Conservation (phyloP, 345 rosid species). For the Stellera chamaejasme region DNA sequence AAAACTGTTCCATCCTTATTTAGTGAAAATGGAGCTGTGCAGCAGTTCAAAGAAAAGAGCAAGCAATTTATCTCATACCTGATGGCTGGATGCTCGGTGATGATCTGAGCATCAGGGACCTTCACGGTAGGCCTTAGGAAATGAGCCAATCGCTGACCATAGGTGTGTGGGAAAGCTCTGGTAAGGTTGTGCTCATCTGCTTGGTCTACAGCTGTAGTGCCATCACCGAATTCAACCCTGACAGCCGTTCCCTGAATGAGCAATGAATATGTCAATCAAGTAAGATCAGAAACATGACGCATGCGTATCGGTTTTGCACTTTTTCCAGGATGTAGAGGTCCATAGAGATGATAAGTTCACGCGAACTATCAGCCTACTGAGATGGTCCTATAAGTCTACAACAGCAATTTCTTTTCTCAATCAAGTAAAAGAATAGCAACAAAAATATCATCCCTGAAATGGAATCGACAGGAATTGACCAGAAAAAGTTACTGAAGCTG, state of each 20-base stretch:
- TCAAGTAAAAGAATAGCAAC: too few species aligned
- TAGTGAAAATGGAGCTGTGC: neutral
- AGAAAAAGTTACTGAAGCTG: too few species aligned
- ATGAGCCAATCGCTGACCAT: constrained; percentile 91
- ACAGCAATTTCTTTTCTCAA: too few species aligned
- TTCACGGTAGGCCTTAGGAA: constrained; percentile 78
- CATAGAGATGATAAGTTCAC: too few species aligned
- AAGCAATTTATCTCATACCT: constrained; percentile 32
- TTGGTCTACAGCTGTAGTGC: constrained; percentile 56
- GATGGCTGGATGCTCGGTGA: constrained; percentile 66
- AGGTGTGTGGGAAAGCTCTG: constrained; percentile 73
- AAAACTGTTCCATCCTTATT: too few species aligned
- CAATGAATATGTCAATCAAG: neutral
- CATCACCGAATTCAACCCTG: constrained; percentile 91
- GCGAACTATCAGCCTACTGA: too few species aligned
- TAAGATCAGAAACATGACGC: too few species aligned
- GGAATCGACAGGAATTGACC: too few species aligned
- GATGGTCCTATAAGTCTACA: too few species aligned
- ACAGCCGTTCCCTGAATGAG: constrained; percentile 81
- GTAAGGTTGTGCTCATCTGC: constrained; percentile 55
- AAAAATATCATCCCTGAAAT: too few species aligned
- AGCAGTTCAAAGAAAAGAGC: neutral
- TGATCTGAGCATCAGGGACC: constrained; percentile 90
- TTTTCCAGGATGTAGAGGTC: too few species aligned
- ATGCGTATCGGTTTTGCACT: too few species aligned